Percentiles rank a stretch among this genome's conserved stretches.
Conservation (phyloP, 352 stramenopile genomes). For the Achlya hypogyna region DNA sequence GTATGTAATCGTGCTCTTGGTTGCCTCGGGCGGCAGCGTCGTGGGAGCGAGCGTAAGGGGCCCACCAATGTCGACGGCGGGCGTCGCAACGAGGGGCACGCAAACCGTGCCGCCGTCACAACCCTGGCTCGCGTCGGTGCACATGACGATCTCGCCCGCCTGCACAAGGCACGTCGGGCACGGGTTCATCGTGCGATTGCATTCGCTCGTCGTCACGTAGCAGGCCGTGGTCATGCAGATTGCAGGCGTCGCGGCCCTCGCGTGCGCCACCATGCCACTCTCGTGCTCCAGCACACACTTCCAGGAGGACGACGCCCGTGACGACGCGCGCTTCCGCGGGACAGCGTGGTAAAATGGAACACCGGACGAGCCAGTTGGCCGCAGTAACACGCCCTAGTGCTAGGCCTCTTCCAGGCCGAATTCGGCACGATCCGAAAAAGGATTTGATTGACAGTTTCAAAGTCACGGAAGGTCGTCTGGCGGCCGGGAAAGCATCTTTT, state of each 20-base stretch:
- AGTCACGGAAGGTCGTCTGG: neutral
- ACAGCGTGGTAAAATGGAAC: neutral
- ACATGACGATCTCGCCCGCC: neutral
- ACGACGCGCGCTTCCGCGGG: neutral
- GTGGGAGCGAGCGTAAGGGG: neutral
- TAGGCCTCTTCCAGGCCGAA: neutral
- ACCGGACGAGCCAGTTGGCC: neutral
- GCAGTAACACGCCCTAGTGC: neutral
- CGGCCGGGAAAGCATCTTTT: neutral
- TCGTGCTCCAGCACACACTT: too few relatives aligned
- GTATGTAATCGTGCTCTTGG: constrained; percentile 7
- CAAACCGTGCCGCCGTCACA: neutral
- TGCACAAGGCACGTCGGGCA: neutral
- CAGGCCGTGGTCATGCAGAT: neutral
- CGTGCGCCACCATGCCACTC: neutral
- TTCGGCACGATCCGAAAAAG: neutral
- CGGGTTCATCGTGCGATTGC: neutral
- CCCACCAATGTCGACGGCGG: neutral
- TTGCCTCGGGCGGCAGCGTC: neutral
- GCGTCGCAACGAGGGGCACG: neutral
- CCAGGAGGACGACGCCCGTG: neutral
- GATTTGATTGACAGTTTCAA: neutral
- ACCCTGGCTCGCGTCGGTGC: neutral
- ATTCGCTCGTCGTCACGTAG: neutral
- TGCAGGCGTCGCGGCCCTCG: neutral